These are phyloP conservation scores for Hibiscus mutabilis DNA, from an alignment of 345 rosid genomes.

Conservation along the genomic window DNA sequence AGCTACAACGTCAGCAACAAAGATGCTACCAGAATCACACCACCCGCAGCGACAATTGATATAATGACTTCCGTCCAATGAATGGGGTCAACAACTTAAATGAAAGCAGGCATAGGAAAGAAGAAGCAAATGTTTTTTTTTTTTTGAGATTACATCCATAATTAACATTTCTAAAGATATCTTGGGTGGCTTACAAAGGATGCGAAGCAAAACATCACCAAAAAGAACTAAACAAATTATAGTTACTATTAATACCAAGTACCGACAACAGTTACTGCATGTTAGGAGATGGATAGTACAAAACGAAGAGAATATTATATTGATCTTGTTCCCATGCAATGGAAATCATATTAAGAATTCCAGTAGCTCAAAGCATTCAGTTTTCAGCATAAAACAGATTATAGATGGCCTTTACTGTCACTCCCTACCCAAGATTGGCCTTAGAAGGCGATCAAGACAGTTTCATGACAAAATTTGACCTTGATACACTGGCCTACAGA, in stretches of 20 bases:
- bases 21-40: conserved; percentile 66
- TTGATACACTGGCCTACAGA: not conserved
- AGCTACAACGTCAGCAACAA: conserved; percentile 42
- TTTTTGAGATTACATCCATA: not conserved
- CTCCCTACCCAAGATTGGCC: conserved; percentile 1
- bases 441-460: not conserved
- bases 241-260: not conserved
- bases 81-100: not conserved
- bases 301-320: not conserved
- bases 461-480: not conserved
- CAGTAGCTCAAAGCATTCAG: not conserved
- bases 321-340: not conserved
- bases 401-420: not conserved
- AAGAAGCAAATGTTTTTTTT: not conserved
- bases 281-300: not conserved
- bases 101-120: not conserved
- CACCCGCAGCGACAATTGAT: conserved; percentile 42
- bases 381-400: not conserved
- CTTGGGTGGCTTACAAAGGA: not conserved
- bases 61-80: conserved; percentile 2
- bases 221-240: not conserved
- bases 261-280: not conserved
- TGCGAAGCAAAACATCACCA: not conserved
- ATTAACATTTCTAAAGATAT: not conserved
- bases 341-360: not conserved